phyloP scores from a whole-genome alignment of 164 flowering plant genomes.

The Aristolochia fimbriata region DNA sequence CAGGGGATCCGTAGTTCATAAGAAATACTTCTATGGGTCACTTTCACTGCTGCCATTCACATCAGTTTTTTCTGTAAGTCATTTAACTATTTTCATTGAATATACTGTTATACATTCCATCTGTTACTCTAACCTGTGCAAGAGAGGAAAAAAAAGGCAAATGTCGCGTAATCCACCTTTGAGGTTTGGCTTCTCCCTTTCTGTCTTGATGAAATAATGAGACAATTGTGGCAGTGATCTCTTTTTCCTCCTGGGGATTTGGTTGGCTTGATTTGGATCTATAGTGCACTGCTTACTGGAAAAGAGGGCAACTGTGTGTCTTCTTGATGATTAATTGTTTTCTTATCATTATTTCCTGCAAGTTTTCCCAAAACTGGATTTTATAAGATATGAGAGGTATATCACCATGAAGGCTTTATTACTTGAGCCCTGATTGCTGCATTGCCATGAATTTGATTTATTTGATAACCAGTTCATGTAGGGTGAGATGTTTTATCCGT shows the following conservation, averaged over 20 bases:
- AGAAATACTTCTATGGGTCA: slow-evolving; percentile 71
- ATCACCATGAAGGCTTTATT: neutral
- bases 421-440: neutral
- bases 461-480: neutral
- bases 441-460: neutral
- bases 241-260: too few relatives aligned
- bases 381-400: neutral
- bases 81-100: neutral
- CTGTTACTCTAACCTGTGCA: neutral
- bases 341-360: neutral
- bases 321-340: neutral
- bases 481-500: neutral
- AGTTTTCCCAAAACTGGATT: neutral
- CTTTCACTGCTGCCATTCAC: slow-evolving; percentile 78
- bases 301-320: too few relatives aligned
- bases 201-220: too few relatives aligned
- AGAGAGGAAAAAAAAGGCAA: neutral
- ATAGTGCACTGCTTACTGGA: too few relatives aligned
- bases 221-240: too few relatives aligned
- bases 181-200: too few relatives aligned
- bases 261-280: too few relatives aligned
- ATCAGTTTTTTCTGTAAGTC: slow-evolving; percentile 53
- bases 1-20: slow-evolving; percentile 83
- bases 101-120: neutral
- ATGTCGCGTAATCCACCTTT: too few relatives aligned